Conservation (phyloP, 2,329 filamentous ascomycete species). For the Mycosphaerella arachidis region DNA sequence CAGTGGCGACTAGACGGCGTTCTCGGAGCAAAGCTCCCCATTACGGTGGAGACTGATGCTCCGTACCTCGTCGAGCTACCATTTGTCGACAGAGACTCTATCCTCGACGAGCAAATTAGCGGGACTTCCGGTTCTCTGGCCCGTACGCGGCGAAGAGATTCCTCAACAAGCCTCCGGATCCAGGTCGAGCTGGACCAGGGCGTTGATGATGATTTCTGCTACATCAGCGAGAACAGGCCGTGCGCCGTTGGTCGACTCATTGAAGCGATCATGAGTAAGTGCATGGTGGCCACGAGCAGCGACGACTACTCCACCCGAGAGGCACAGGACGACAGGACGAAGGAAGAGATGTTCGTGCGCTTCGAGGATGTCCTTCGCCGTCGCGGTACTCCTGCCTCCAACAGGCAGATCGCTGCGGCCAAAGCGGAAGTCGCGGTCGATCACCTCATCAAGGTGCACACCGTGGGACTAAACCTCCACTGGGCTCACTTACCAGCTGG, state of each 20-base stretch:
- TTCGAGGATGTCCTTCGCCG: background rate
- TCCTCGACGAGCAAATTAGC: background rate
- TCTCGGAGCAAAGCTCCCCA: background rate
- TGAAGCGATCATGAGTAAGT: background rate
- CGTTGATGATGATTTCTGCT: background rate
- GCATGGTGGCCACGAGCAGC: background rate
- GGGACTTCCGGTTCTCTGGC: background rate
- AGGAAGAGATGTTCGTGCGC: background rate
- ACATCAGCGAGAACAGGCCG: background rate
- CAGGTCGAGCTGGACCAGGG: background rate
- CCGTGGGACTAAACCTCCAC: background rate
- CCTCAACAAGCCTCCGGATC: background rate
- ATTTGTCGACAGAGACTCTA: background rate
- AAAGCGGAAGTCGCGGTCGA: background rate
- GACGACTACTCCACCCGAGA: background rate
- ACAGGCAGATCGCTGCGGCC: background rate
- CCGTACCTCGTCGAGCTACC: background rate
- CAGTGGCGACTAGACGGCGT: background rate
- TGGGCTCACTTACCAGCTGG: background rate
- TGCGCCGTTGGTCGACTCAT: background rate
- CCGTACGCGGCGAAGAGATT: background rate
- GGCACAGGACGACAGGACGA: background rate
- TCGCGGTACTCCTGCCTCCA: background rate
- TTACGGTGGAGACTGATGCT: background rate
- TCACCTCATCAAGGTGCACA: background rate